Evolutionary conservation across 2,329 filamentous ascomycete species (phyloP), one percentile per base, ranked within the genome.

Genomic region (Phyllosticta citriasiana): DNA sequence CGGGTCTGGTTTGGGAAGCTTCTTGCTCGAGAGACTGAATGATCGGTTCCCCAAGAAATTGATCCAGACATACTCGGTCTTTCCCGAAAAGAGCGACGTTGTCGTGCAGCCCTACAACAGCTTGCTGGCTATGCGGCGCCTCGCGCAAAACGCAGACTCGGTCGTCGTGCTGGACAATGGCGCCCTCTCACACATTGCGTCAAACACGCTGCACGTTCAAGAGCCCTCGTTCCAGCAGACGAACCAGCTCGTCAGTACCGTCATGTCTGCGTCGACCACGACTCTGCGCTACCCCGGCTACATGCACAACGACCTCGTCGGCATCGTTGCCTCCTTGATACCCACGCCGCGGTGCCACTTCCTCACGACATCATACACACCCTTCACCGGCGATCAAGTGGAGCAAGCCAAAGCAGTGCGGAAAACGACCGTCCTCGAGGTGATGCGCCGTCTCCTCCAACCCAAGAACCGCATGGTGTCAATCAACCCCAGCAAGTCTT

Each of bases 391-490:
- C 63, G 91, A 97, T 72, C 94, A 94, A 71, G 89, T 99, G 61
- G 93, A 97, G 71, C 90, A 96, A 74, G 94, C 93, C 61, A 97
- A 96, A 80, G 97, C 93, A 1, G 91, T 99, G 35, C 89, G 95
- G 64, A 99, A 97, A 78, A 99, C 95, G 2, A 99, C 94, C 0
- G 94, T 99, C 8, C 78, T 99, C 51, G 94, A 99, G 73, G 95
- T 99, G 64, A 99, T 99, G 94, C 86, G 94, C 62, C 84, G 94
- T 63, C 80, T 99, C 25, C 80, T 99, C 62, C 95, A 99, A 76
- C 94, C 94, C 50, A 99, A 99, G 81, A 99, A 99, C 76, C 87
- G 95, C 72, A 99, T 99, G 94, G 94, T 99, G 54, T 96, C 92
- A 25, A 96, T 94, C 24, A 88, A 91, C 61, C 92, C 93, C 1